Evolutionary conservation across 768 basidiomycete genomes (phyloP), one percentile per base, ranked within the genome.

Genomic region (Phylloporus rhodoxanthus): DNA sequence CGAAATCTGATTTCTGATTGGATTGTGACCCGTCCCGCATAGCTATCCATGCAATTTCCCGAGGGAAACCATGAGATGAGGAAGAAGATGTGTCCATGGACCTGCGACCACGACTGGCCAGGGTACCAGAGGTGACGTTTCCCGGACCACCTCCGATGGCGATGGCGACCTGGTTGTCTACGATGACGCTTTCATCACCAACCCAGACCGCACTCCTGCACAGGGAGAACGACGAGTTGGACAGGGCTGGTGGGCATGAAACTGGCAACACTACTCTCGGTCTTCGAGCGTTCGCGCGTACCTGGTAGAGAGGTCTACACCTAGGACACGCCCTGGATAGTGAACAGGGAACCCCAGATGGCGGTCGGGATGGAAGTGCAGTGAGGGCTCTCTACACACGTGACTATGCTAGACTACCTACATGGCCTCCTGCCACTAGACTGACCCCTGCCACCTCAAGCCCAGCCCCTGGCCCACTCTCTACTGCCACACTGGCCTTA

Each of bases 181-280:
- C 71, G 36, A 79, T 52, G 3, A 68, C 78, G 50, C 77, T 82
- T 55, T 90, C 88, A 44, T 88, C 85, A 23, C 84, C 85, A 5
- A 89, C 85, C 87, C 88, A 90, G 19, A 90, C 86, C 3, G 85
- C 85, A 60, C 85, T 88, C 29, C 85, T 87, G 10, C 86, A 87
- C 2, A 88, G 72, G 9, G 84, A 81, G 59, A 87, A 88, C 0
- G 88, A 88, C 7, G 80, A 73, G 48, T 88, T 85, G 3, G 82
- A 81, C 0, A 84, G 17, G 60, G 65, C 33, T 61, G 65, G 17
- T 61, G 55, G 26, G 50, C 57, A 49, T 67, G 63, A 5, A 60
- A 19, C 65, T 63, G 2, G 68, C 63, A 25, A 64, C 61, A 49
- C 67, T 71, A 41, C 68, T 67, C 49, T 76, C 76, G 5, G 69